phyloP scores from a whole-genome alignment of 139 green algal genomes.

The Chlorella vulgaris region DNA sequence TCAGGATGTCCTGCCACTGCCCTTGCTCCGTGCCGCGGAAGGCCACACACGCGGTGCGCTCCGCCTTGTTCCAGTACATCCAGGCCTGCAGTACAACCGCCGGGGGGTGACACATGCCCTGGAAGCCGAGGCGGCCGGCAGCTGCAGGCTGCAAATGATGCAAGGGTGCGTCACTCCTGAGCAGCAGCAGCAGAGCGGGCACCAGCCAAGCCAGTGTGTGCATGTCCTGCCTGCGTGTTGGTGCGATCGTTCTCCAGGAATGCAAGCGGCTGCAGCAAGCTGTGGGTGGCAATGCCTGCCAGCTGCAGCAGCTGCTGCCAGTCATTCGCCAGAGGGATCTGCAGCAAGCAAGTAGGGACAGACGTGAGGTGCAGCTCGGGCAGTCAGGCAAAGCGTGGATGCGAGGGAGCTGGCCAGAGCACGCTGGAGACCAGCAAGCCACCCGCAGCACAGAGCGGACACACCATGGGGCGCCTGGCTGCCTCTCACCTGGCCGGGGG shows the following conservation, averaged over 20 bases:
- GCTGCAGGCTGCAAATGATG: not conserved
- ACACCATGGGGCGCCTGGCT: too few species aligned
- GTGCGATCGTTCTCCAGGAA: constrained; percentile 72
- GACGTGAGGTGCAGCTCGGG: not conserved
- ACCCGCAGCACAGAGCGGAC: too few species aligned
- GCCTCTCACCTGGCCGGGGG: constrained; percentile 4
- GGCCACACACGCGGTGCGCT: constrained; percentile 60
- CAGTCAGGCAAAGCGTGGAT: not conserved
- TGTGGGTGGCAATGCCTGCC: constrained; percentile 45
- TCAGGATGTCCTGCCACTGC: constrained; percentile 79
- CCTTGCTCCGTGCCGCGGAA: constrained; percentile 86
- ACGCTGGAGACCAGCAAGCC: too few species aligned
- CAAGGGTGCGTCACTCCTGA: too few species aligned
- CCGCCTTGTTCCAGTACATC: constrained; percentile 57
- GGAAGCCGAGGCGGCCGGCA: not conserved
- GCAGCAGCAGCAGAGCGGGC: not conserved
- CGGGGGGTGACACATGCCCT: not conserved
- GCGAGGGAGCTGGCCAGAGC: too few species aligned
- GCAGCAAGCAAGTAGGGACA: not conserved
- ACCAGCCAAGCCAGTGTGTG: too few species aligned
- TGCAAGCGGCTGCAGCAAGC: constrained; percentile 59
- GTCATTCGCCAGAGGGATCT: constrained; percentile 9
- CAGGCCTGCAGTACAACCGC: constrained; percentile 53
- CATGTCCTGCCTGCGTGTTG: constrained; percentile 70
- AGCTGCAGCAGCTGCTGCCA: constrained; percentile 57